Conservation (phyloP, 2,329 filamentous ascomycete species). For the Grosmannia penicillata region DNA sequence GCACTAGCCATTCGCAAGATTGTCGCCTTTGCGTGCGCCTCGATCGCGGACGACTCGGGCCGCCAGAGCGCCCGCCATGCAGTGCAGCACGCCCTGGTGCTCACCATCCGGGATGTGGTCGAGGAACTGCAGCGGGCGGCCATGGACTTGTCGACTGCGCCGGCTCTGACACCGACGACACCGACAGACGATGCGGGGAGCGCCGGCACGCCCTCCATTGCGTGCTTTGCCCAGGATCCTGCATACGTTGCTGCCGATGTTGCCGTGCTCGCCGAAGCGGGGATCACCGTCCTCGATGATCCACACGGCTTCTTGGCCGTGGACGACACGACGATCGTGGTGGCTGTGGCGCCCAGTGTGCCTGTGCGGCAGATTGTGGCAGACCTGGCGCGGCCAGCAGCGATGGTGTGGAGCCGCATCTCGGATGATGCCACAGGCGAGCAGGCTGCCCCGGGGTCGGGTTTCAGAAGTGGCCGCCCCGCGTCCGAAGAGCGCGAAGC, state of each 20-base stretch:
- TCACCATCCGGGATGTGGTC: conserved; percentile 10
- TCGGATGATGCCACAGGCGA: too few species aligned
- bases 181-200: background rate
- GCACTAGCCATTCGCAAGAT: conserved; percentile 4
- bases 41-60: conserved; percentile 5
- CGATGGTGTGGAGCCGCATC: conserved; percentile 14
- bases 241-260: conserved; percentile 12
- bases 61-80: conserved; percentile 2
- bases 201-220: background rate
- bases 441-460: too few species aligned
- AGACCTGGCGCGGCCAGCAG: conserved; percentile 18
- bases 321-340: conserved; percentile 15
- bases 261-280: conserved; percentile 10
- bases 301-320: conserved; percentile 18
- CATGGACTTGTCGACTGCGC: too few species aligned
- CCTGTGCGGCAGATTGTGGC: conserved; percentile 18
- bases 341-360: conserved; percentile 14
- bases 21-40: conserved; percentile 9
- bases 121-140: conserved; percentile 4
- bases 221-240: conserved; percentile 15
- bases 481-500: background rate
- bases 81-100: conserved; percentile 10
- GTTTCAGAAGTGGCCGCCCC: too few species aligned
- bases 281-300: conserved; percentile 16
- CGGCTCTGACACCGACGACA: too few species aligned